Evolutionary conservation across 331 rosid species (phyloP).

Genomic region (Pyracantha coccinea): DNA sequence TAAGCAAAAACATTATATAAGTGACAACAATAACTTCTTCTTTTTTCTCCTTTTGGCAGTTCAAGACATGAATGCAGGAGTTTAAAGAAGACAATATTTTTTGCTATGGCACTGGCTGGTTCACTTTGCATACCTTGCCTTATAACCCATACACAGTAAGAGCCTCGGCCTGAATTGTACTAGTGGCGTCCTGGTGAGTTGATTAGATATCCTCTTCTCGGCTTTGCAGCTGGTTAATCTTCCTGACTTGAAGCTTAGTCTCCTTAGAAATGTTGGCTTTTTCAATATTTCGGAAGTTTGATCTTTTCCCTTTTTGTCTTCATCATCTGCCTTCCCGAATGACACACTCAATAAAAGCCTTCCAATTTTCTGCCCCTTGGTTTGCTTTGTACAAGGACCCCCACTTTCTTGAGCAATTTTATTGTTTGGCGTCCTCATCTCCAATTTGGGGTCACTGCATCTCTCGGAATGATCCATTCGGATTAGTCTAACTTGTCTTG

Average conservation of each 20-base stretch:
- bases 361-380: slow-evolving; percentile 25
- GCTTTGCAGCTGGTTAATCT: slow-evolving; percentile 3
- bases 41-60: neutral
- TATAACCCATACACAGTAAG: slow-evolving; percentile 44
- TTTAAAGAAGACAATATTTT: neutral
- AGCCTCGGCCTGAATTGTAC: slow-evolving; percentile 32
- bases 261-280: slow-evolving; percentile 31
- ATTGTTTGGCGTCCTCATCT: slow-evolving; percentile 15
- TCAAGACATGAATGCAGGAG: neutral
- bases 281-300: slow-evolving; percentile 7
- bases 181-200: slow-evolving; percentile 25
- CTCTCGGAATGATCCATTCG: slow-evolving; percentile 15
- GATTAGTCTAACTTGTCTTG: slow-evolving; percentile 36
- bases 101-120: neutral
- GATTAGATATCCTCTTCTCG: slow-evolving; percentile 7
- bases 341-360: slow-evolving; percentile 24
- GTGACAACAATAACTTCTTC: neutral
- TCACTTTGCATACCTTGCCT: slow-evolving; percentile 3
- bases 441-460: slow-evolving; percentile 16
- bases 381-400: slow-evolving; percentile 17
- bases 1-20: neutral
- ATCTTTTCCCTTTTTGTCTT: slow-evolving; percentile 14
- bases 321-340: slow-evolving; percentile 4
- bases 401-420: slow-evolving; percentile 17
- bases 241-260: slow-evolving; percentile 22